A percentile compares a stretch with the other conserved stretches of the same genome.
Conservation (phyloP, 345 rosid species). For the Carallia pectinifolia region DNA sequence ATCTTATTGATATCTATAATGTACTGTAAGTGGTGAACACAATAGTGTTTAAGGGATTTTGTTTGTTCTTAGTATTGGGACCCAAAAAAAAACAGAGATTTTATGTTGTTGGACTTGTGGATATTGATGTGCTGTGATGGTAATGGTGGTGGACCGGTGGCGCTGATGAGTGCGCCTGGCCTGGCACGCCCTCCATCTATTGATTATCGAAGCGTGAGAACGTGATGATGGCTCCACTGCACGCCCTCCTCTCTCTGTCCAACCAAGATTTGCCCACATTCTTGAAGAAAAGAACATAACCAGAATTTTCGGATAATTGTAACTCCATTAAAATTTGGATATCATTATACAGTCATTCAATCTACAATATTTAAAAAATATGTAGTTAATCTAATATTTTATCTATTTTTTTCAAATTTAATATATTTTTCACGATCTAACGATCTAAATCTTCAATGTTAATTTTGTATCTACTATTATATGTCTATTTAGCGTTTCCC, state of each 20-base stretch:
- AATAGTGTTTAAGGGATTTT: background rate
- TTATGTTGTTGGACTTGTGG: conserved; percentile 11
- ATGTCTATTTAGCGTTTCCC: too few relatives aligned
- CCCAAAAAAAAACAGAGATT: background rate
- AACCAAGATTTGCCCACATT: conserved; percentile 37
- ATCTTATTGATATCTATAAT: conserved; percentile 1
- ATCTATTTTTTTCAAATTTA: too few relatives aligned
- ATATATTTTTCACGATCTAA: too few relatives aligned
- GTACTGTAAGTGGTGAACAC: background rate
- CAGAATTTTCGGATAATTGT: conserved; percentile 23
- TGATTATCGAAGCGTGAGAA: conserved; percentile 16
- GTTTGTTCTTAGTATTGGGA: conserved; percentile 27
- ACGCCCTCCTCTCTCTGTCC: conserved; percentile 33
- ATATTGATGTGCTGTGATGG: conserved; percentile 8
- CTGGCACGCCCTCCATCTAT: conserved; percentile 46
- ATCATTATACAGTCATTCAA: too few relatives aligned
- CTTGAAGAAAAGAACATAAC: conserved; percentile 21
- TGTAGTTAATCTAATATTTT: too few relatives aligned
- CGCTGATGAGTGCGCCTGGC: conserved; percentile 43
- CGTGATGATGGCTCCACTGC: conserved; percentile 42
- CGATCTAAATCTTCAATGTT: too few relatives aligned
- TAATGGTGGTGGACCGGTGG: conserved; percentile 18
- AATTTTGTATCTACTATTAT: too few relatives aligned
- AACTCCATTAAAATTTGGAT: background rate
- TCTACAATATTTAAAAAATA: too few relatives aligned